These are phyloP conservation scores for Triglochin maritima DNA, from an alignment of 106 monocot genomes.

Conservation along the genomic window DNA sequence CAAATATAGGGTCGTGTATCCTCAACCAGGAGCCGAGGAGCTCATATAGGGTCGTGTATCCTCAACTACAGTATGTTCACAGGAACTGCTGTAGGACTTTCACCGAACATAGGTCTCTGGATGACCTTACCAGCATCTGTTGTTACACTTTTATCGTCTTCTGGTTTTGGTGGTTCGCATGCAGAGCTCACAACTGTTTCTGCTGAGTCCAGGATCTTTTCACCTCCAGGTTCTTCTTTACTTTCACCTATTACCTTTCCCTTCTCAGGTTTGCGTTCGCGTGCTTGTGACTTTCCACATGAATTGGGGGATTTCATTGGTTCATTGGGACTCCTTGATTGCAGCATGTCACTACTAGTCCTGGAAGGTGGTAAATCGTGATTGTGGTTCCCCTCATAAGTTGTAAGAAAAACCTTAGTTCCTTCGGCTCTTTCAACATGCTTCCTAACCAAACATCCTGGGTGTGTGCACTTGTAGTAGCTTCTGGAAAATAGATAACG, in stretches of 20 bases:
- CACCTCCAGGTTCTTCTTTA: slow-evolving; percentile 29
- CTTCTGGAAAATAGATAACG: slow-evolving; percentile 36
- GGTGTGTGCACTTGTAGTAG: slow-evolving; percentile 73
- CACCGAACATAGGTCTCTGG: slow-evolving; percentile 26
- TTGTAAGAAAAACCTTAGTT: slow-evolving; percentile 48
- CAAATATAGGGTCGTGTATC: slow-evolving; percentile 11
- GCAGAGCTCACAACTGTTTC: background rate
- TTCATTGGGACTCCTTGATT: slow-evolving; percentile 3
- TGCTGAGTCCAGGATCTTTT: slow-evolving; percentile 38
- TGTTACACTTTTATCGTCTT: slow-evolving; percentile 8
- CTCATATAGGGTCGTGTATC: background rate
- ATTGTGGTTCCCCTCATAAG: slow-evolving; percentile 81
- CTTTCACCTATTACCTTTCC: slow-evolving; percentile 8
- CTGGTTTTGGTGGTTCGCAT: background rate
- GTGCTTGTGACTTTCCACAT: slow-evolving; percentile 10
- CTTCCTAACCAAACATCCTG: slow-evolving; percentile 75
- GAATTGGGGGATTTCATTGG: slow-evolving; percentile 4
- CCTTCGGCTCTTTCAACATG: slow-evolving; percentile 76
- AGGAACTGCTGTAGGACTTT: slow-evolving; percentile 36
- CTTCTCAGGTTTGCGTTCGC: background rate
- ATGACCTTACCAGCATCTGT: slow-evolving; percentile 24
- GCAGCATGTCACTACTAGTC: slow-evolving; percentile 12
- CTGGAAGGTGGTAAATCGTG: slow-evolving; percentile 51
- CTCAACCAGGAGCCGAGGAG: background rate
- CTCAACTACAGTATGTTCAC: slow-evolving; percentile 17